These are phyloP conservation scores for Amanita jacksonii DNA, from an alignment of 768 basidiomycete species.

Conservation along the genomic window DNA sequence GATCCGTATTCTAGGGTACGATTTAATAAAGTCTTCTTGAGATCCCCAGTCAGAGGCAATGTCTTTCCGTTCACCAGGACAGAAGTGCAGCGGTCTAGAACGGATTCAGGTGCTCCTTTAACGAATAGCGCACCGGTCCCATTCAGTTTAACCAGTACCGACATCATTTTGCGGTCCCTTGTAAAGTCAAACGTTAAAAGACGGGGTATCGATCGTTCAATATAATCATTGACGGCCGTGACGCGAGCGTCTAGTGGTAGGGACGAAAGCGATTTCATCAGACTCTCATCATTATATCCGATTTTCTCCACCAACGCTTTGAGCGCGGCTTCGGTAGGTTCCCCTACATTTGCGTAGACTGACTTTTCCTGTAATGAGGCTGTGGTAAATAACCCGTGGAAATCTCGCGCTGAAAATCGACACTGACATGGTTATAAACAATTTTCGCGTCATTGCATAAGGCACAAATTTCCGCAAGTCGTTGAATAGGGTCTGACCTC, in stretches of 20 bases:
- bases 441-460: slow-evolving; percentile 93
- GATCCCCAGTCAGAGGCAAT: slow-evolving; percentile 52
- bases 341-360: slow-evolving; percentile 76
- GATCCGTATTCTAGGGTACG: slow-evolving; percentile 67
- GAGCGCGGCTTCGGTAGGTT: slow-evolving; percentile 95
- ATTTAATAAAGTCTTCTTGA: slow-evolving; percentile 53
- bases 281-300: slow-evolving; percentile 55
- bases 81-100: slow-evolving; percentile 80
- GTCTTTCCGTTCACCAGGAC: slow-evolving; percentile 55
- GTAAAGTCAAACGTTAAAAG: slow-evolving; percentile 96
- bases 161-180: slow-evolving; percentile 99
- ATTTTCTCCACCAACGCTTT: slow-evolving; percentile 95
- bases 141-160: slow-evolving; percentile 73
- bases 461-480: slow-evolving; percentile 85
- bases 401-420: background rate
- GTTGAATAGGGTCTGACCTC: slow-evolving; percentile 61
- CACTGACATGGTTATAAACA: slow-evolving; percentile 64
- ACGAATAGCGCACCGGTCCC: slow-evolving; percentile 74
- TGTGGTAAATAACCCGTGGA: no score
- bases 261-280: slow-evolving; percentile 44
- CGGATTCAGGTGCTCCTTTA: slow-evolving; percentile 95
- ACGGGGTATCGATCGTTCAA: slow-evolving; percentile 66
- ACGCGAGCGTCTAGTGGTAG: slow-evolving; percentile 57
- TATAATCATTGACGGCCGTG: slow-evolving; percentile 77
- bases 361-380: slow-evolving; percentile 55